Base-by-base conservation (phyloP, 2,329 filamentous ascomycete species). In the Colletotrichum brevisporum region DNA sequence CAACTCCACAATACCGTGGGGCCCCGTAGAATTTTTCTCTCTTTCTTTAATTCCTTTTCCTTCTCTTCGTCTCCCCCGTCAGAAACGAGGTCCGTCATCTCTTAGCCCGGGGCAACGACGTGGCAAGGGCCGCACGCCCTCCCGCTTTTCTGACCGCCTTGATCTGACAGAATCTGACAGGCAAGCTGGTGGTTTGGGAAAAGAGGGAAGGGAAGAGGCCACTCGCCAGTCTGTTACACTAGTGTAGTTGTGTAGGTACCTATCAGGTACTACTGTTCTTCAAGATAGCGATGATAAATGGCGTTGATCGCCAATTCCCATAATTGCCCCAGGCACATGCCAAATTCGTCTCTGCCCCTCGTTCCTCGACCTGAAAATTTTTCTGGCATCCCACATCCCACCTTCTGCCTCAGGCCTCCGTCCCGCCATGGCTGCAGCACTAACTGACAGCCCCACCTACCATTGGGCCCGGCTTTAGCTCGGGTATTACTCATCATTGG, bases 1-100 rank as follows among this genome's bases (percentile, higher is more conserved):
- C 8, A 53, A 68, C 66, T 56, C 66, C 66, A 69, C 66, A 69
- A 45, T 59, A 39, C 15, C 66, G 66, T 69, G 62, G 66, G 61
- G 61, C 61, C 61, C 66, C 48, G 61, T 69, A 65, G 55, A 66
- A 66, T 56, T 66, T 60, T 69, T 63, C 31, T 36, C 31, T 12
- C 6, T 63, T 47, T 26, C 27, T 31, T 26, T 47, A 21, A 41
- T 31, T 26, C 26, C 13, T 16, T 66, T 54, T 31, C 21, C 26
- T 24, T 36, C 16, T 36, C 31, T 36, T 36, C 31, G 31, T 36
- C 31, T 36, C 31, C 31, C 31, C 31, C 31, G 31, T 36, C 31
- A 36, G 31, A 36, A 36, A 36, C 31, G 31, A 63, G 26, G 60
- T 43, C 50, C 43, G 55, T 66, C 61, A 69, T 66, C 21, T 65